Evolutionary conservation across 1,284 basidiomycete species (phyloP).

Genomic region (Lentinus polychrous): DNA sequence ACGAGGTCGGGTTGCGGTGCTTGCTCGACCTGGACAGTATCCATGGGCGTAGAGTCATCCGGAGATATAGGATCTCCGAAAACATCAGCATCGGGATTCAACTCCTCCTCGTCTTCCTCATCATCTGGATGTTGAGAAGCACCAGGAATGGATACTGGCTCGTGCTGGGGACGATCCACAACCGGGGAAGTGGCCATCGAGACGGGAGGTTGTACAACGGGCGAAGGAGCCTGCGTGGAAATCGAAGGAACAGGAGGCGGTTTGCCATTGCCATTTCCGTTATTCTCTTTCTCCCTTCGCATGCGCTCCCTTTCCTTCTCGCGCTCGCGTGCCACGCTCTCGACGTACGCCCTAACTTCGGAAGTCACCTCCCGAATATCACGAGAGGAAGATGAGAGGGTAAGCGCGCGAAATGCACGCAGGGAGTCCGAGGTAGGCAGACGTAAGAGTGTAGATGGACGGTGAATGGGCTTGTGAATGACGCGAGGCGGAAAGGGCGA

Average conservation of each 20-base stretch:
- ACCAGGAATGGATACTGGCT: background rate
- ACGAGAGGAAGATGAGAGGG: conserved; percentile 17
- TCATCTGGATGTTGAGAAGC: too few species aligned
- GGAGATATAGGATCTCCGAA: background rate
- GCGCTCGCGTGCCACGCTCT: conserved; percentile 61
- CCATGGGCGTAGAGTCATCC: background rate
- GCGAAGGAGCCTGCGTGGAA: background rate
- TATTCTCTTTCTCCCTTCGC: conserved; percentile 43
- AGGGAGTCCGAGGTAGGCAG: conserved; percentile 29
- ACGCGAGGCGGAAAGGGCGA: background rate
- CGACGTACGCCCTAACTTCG: conserved; percentile 62
- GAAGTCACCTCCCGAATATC: conserved; percentile 41
- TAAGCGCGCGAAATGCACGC: conserved; percentile 28
- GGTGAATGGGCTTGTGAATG: background rate
- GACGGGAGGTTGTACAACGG: background rate
- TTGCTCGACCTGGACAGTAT: background rate
- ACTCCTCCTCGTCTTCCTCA: background rate
- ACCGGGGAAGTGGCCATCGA: background rate
- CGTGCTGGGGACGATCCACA: background rate
- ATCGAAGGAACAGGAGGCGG: background rate
- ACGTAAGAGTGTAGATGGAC: conserved; percentile 11
- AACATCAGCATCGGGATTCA: background rate
- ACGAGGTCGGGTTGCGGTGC: background rate
- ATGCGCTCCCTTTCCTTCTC: conserved; percentile 68
- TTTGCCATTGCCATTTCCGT: background rate